A percentile compares a stretch with the other conserved stretches of the same genome.
These are phyloP conservation scores for Grosmannia huntii DNA, from an alignment of 2,329 filamentous ascomycete genomes.

Conservation along the genomic window DNA sequence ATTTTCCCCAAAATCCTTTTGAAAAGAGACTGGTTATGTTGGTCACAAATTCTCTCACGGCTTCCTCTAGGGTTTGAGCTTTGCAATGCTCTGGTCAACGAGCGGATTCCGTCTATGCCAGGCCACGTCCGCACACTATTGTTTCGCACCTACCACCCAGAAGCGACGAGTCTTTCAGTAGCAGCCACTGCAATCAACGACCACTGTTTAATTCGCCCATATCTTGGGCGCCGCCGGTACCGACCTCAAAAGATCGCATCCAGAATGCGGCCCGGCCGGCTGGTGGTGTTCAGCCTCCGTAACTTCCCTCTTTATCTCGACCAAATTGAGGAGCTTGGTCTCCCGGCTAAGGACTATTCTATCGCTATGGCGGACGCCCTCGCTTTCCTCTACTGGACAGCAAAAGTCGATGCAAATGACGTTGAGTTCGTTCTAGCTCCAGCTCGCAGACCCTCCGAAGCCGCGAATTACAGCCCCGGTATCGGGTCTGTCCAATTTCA, in stretches of 20 bases:
- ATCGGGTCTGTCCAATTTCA: neutral
- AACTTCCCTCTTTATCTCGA: conserved; percentile 38
- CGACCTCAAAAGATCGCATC: neutral
- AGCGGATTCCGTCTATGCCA: conserved; percentile 1
- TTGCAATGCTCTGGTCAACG: conserved; percentile 1
- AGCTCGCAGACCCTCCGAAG: conserved; percentile 1
- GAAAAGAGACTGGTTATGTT: neutral
- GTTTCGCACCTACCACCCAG: neutral
- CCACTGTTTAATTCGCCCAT: conserved; percentile 37
- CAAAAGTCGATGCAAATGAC: conserved; percentile 35
- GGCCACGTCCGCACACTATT: neutral
- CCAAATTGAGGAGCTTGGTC: conserved; percentile 30
- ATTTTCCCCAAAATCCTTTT: neutral
- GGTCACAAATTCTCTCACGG: neutral
- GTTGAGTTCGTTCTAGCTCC: conserved; percentile 40
- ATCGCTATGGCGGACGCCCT: conserved; percentile 34
- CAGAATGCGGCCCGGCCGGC: neutral
- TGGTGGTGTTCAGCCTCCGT: conserved; percentile 25
- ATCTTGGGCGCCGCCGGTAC: conserved; percentile 26
- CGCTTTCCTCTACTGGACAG: conserved; percentile 36
- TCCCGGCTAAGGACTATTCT: conserved; percentile 25
- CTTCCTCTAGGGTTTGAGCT: neutral
- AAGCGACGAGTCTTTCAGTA: neutral
- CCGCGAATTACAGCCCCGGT: neutral
- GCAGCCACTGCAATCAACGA: conserved; percentile 16